Percentiles rank a stretch among this genome's conserved stretches.
Evolutionary conservation across 129 eudicot species (phyloP).

Genomic region (Tagetes patula): DNA sequence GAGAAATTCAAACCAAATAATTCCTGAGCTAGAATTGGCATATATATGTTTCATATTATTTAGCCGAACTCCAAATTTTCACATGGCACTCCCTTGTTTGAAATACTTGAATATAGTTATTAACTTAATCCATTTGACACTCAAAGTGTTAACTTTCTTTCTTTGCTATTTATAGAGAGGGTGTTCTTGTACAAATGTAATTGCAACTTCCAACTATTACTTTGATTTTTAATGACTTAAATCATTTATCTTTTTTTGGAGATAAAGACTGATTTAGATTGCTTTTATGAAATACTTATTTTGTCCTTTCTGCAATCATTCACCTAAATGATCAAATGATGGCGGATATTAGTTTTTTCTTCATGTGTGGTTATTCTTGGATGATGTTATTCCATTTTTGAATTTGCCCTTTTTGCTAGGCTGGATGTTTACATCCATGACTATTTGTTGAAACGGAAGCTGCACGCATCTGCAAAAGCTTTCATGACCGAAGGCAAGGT

Average conservation of each 20-base stretch:
- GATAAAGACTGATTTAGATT: not conserved
- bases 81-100: not conserved
- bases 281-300: conserved; percentile 10
- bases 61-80: not conserved
- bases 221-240: conserved; percentile 1
- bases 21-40: conserved; percentile 9
- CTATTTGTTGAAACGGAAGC: conserved; percentile 80
- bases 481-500: conserved; percentile 99
- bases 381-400: conserved; percentile 19
- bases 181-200: not conserved
- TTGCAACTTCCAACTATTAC: conserved; percentile 12
- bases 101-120: not conserved
- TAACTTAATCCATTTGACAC: not conserved
- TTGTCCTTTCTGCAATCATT: not conserved
- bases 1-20: not conserved
- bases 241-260: not conserved
- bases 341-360: not conserved
- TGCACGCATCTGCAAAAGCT: conserved; percentile 95
- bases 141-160: not conserved
- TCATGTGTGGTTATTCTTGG: conserved; percentile 4
- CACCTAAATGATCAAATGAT: conserved; percentile 4
- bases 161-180: not conserved
- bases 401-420: conserved; percentile 46
- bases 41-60: conserved; percentile 2
- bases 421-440: conserved; percentile 98